These are phyloP conservation scores for Immersiella caudata DNA, from an alignment of 495 filamentous ascomycete species.

Conservation along the genomic window DNA sequence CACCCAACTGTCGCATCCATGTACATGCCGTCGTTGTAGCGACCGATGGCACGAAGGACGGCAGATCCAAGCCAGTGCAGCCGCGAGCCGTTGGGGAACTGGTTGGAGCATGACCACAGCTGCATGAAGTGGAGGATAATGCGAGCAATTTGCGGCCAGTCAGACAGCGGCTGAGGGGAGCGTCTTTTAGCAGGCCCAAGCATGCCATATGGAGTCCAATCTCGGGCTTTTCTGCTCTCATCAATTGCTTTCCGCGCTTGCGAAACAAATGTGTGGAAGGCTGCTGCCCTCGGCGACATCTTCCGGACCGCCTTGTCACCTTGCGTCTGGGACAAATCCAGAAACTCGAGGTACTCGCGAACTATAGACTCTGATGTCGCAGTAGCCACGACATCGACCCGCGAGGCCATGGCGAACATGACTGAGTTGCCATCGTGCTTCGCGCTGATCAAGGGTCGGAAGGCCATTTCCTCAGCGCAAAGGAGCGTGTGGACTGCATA, in stretches of 20 bases:
- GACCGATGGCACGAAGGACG: constrained; percentile 69
- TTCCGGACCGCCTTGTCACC: not conserved
- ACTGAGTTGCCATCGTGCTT: constrained; percentile 41
- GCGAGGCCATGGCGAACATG: constrained; percentile 42
- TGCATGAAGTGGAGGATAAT: constrained; percentile 72
- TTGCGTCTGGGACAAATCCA: not conserved
- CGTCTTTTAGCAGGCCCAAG: constrained; percentile 47
- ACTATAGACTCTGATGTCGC: constrained; percentile 35
- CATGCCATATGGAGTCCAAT: constrained; percentile 60
- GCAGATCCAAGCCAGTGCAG: constrained; percentile 66
- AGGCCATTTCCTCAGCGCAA: constrained; percentile 56
- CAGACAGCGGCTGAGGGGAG: constrained; percentile 23
- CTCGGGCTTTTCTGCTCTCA: constrained; percentile 63
- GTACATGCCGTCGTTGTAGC: constrained; percentile 63
- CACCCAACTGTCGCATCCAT: constrained; percentile 61
- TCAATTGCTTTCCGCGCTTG: constrained; percentile 69
- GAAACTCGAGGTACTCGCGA: constrained; percentile 36
- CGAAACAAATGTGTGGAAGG: constrained; percentile 55
- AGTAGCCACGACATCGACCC: constrained; percentile 33
- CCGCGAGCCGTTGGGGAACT: constrained; percentile 49
- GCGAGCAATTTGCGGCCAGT: constrained; percentile 53
- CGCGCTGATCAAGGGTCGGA: constrained; percentile 40
- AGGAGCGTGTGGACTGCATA: constrained; percentile 71
- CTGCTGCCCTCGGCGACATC: not conserved
- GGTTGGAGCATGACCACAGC: constrained; percentile 62